Evolutionary conservation across 805 yeast species (phyloP), one percentile per base, ranked within the genome.

Genomic region (Starmera dryadoides): DNA sequence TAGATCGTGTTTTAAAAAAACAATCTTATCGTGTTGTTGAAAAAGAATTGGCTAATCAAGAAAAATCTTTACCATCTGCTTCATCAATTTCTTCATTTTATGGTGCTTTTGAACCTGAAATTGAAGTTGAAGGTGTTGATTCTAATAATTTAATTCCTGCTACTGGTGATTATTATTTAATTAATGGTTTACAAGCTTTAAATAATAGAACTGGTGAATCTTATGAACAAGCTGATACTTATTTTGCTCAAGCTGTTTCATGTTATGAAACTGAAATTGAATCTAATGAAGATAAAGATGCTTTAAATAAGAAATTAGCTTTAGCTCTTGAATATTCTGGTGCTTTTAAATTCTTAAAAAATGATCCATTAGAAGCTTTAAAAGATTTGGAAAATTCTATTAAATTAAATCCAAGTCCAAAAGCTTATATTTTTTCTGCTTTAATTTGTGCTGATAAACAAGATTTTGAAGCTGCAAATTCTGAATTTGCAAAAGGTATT

Each of bases 61-160:
- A 42, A 30, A 40, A 44, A 22, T 73, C 70, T 44, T 72, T 88
- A 54, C 95, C 96, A 35, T 81, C 95, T 14, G 78, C 89, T 37
- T 77, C 95, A 19, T 82, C 94, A 40, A 69, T 87, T 55, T 75
- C 86, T 36, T 81, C 97, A 2, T 89, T 88, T 71, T 81, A 89
- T 53, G 85, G 86, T 50, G 88, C 96, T n/a, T 89, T 87, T 64
- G 69, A 68, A 41, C 66, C 74, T 50, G 80, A 79, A 58, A 39
- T 69, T 42, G 48, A 72, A 41, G 72, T 75, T 44, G 76, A 71
- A 42, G 57, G 52, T 38, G 68, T 67, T 37, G 72, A 78, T 46
- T 74, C 70, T 40, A 44, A 17, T 14, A n/a, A 21, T 43, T 44
- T 30, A 35, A 31, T 28, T 3, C 16, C 32, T 11, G 79, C 73